Evolutionary conservation across 495 filamentous ascomycete genomes (phyloP).

Genomic region (Aspergillus ostianus): DNA sequence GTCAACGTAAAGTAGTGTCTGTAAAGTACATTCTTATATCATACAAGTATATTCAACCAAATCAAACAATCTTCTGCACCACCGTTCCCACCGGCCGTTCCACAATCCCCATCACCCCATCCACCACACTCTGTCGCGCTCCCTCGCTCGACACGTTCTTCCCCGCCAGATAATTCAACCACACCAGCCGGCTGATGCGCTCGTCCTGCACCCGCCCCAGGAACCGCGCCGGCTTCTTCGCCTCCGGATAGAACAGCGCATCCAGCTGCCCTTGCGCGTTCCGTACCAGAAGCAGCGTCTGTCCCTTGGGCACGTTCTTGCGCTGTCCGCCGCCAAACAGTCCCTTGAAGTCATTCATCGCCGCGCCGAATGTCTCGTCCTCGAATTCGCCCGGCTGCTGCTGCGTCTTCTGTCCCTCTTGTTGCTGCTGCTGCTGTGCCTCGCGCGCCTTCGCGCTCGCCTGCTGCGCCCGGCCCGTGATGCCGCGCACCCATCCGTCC

Average conservation of each 20-base stretch:
- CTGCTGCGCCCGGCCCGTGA: slow-evolving; percentile 65
- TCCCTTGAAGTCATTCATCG: slow-evolving; percentile 71
- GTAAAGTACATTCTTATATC: slow-evolving; percentile 2
- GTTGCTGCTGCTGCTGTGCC: neutral
- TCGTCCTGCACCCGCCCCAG: slow-evolving; percentile 74
- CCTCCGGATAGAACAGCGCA: slow-evolving; percentile 61
- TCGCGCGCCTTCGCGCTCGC: slow-evolving; percentile 26
- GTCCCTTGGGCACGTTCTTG: slow-evolving; percentile 69
- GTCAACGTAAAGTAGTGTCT: too few species aligned
- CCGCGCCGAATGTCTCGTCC: slow-evolving; percentile 67
- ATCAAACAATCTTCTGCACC: slow-evolving; percentile 63
- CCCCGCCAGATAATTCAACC: slow-evolving; percentile 87
- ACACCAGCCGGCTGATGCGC: slow-evolving; percentile 74
- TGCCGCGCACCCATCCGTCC: slow-evolving; percentile 84
- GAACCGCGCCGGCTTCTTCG: slow-evolving; percentile 41
- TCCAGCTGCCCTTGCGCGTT: slow-evolving; percentile 62
- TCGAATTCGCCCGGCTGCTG: slow-evolving; percentile 45
- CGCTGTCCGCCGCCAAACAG: slow-evolving; percentile 69
- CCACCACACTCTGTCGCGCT: slow-evolving; percentile 76
- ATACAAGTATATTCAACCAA: neutral
- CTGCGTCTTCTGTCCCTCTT: neutral
- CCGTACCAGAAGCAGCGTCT: slow-evolving; percentile 71
- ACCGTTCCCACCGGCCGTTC: slow-evolving; percentile 87
- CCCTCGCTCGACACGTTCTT: slow-evolving; percentile 82
- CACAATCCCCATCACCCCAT: slow-evolving; percentile 84